Conservation (phyloP, 192 early-diverging fungal species). For the Backusella morwellensis region DNA sequence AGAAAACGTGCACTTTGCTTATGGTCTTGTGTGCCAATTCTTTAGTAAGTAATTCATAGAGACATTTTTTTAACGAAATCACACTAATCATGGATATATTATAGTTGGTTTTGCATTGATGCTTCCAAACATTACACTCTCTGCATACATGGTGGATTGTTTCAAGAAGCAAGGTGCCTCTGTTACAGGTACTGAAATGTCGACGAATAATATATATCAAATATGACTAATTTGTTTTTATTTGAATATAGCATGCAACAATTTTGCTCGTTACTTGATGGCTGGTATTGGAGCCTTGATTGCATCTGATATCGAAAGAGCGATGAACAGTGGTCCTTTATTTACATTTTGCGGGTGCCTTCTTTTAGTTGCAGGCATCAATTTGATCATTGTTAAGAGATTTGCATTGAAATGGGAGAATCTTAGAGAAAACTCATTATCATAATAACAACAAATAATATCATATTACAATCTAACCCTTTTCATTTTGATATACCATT, state of each 20-base stretch:
- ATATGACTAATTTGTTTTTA: background rate
- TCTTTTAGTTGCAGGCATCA: background rate
- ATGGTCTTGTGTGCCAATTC: constrained; percentile 29
- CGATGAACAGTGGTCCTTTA: constrained; percentile 24
- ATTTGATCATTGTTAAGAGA: background rate
- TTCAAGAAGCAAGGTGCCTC: constrained; percentile 28
- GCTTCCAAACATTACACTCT: constrained; percentile 30
- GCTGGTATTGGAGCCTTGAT: constrained; percentile 37
- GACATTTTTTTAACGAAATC: background rate
- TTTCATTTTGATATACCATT: background rate
- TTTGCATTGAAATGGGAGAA: constrained; percentile 7
- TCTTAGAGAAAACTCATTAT: background rate
- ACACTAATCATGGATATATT: background rate
- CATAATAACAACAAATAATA: background rate
- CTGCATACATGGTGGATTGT: constrained; percentile 38
- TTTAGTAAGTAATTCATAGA: constrained; percentile 21
- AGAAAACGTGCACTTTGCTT: constrained; percentile 32
- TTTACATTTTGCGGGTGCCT: constrained; percentile 23
- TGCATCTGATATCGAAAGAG: constrained; percentile 26
- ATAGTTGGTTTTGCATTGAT: constrained; percentile 32
- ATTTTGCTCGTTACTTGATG: constrained; percentile 27
- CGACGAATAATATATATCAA: background rate
- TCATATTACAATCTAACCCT: background rate
- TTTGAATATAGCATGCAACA: constrained; percentile 29
- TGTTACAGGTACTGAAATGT: constrained; percentile 22